Conservation (phyloP, 441 rosid species). For the Gossypium gossypioides region DNA sequence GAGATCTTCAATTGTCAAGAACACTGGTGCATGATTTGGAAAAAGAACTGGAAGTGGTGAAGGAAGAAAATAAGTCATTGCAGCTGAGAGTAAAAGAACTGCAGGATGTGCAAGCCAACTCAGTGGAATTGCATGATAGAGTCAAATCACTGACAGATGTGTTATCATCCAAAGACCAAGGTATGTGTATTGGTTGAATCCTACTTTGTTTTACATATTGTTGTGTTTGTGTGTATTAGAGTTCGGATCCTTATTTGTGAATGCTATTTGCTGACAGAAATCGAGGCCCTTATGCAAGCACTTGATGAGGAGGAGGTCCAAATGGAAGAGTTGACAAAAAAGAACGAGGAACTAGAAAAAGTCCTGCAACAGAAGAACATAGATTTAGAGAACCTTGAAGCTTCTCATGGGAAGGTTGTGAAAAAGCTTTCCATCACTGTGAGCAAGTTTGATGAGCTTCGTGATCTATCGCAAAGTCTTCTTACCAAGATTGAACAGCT, state of each 20-base stretch:
- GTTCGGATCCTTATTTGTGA: conserved; percentile 9
- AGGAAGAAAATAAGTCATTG: conserved; percentile 47
- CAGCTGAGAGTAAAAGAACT: conserved; percentile 48
- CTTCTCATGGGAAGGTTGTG: conserved; percentile 68
- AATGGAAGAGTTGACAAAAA: conserved; percentile 74
- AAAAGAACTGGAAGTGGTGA: conserved; percentile 37
- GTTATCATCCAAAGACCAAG: conserved; percentile 87
- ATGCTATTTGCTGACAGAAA: conserved; percentile 46
- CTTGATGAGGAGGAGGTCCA: conserved; percentile 96
- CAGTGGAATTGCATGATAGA: conserved; percentile 46
- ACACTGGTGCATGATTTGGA: conserved; percentile 47
- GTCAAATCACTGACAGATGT: conserved; percentile 42
- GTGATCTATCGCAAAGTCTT: conserved; percentile 74
- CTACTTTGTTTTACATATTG: neutral
- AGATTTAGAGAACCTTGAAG: conserved; percentile 68
- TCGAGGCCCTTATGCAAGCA: conserved; percentile 95
- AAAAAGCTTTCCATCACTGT: conserved; percentile 79
- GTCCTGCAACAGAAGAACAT: conserved; percentile 54
- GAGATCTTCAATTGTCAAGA: conserved; percentile 64
- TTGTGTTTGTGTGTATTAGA: neutral
- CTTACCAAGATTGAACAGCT: conserved; percentile 85
- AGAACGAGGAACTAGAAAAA: conserved; percentile 54
- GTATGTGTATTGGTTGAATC: conserved; percentile 29
- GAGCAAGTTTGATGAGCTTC: conserved; percentile 94
- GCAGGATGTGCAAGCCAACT: conserved; percentile 49